phyloP scores from a whole-genome alignment of 768 basidiomycete species.

The Russula lepida region DNA sequence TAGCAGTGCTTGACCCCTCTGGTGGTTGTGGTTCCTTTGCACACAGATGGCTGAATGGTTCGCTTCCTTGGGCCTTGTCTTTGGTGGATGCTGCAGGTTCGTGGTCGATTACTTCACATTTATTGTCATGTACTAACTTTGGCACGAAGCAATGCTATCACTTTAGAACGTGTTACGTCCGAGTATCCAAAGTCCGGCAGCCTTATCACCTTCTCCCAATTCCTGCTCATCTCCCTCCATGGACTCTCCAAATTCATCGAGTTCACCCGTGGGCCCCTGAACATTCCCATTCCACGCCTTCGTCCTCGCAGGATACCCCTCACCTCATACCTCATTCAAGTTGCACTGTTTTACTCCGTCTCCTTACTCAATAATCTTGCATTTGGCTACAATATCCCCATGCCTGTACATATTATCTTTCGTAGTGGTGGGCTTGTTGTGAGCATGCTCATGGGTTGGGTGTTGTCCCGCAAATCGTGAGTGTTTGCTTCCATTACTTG shows the following conservation, averaged over 20 bases:
- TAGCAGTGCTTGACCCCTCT: background rate
- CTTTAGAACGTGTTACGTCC: constrained; percentile 65
- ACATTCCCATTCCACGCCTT: constrained; percentile 36
- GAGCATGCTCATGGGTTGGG: constrained; percentile 73
- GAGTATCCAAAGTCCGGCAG: constrained; percentile 64
- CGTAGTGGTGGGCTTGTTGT: constrained; percentile 81
- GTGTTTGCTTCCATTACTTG: constrained; percentile 21
- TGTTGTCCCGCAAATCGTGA: constrained; percentile 55
- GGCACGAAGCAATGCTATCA: constrained; percentile 59
- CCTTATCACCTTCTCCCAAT: constrained; percentile 84
- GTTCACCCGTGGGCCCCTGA: background rate
- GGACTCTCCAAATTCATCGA: constrained; percentile 58
- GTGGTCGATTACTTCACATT: constrained; percentile 17
- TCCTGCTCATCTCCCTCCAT: constrained; percentile 64
- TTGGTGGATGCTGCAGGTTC: constrained; percentile 86
- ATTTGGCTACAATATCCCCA: constrained; percentile 79
- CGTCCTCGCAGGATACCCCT: constrained; percentile 63
- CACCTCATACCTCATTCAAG: constrained; percentile 66
- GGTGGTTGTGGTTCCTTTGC: background rate
- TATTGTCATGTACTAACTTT: background rate
- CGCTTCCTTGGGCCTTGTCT: constrained; percentile 62
- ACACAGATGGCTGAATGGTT: constrained; percentile 39
- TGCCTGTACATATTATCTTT: constrained; percentile 92
- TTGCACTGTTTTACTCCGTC: constrained; percentile 68
- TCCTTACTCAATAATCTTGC: constrained; percentile 88